Evolutionary conservation across 352 stramenopile genomes (phyloP), one percentile per base, ranked within the genome.

Genomic region (Globisporangium spinosum): DNA sequence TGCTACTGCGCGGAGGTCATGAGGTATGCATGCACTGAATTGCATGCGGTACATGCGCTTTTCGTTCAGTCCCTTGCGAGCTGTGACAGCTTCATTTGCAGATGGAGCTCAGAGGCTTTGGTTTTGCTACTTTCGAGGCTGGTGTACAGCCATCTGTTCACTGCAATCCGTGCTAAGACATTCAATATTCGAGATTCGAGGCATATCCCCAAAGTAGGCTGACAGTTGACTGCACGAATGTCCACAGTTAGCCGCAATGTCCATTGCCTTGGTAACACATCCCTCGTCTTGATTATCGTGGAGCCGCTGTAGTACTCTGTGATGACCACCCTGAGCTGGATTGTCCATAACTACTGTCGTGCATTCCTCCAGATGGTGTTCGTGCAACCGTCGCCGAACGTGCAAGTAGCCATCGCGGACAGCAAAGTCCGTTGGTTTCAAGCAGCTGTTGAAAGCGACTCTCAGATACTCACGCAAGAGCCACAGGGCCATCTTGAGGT

Each of bases 211-310:
- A 32, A 32, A 32, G 29, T 32, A 32, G 29, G 7, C 29, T 8
- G 29, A 32, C 4, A 32, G 7, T 32, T 32, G 29, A 8, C 29
- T 32, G 29, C 4, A 32, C 29, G 29, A 32, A 32, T 32, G 29
- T 32, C 7, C 29, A 32, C 4, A 32, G 43, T 22, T 20, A 51
- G 43, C 45, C 6, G 80, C 47, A 27, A 73, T 35, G 8, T 54
- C 62, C 4, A 70, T 69, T 34, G 77, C 64, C 49, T 81, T 70
- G 35, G 17, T 23, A 3, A 17, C 25, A 20, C 20, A 53, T 25
- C 45, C 45, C 23, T 53, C 20, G 17, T 2, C 3, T n/a, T 7
- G 45, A 53, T 53, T 53, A 20, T 45, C 38, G 12, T 45, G 38
- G 38, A 45, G 38, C 12, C 38, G 4, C 38, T 17, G 38, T 12